phyloP scores from a whole-genome alignment of 192 early-diverging fungal genomes.

The Pilobolus umbonatus region DNA sequence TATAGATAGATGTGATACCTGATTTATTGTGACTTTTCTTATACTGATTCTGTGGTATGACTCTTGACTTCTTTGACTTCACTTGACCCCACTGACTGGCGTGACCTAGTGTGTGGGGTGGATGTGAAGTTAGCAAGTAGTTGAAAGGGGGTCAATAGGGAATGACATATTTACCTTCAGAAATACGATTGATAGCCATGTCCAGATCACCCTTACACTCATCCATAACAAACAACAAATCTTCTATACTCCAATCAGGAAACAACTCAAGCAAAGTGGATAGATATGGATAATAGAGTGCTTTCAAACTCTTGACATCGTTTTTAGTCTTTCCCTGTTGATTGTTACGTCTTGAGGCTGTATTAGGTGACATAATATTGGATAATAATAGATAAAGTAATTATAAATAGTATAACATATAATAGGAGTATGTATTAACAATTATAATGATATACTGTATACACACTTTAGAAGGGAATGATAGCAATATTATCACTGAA shows the following conservation, averaged over 20 bases:
- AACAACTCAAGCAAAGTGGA: constrained; percentile 65
- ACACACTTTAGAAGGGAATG: no score
- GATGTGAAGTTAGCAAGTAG: neutral
- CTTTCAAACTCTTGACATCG: constrained; percentile 58
- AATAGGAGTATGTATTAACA: no score
- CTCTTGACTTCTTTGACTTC: constrained; percentile 28
- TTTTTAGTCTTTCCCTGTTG: constrained; percentile 33
- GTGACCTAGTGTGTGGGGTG: constrained; percentile 14
- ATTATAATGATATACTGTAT: no score
- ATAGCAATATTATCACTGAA: no score
- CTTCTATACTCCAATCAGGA: constrained; percentile 82
- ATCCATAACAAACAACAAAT: constrained; percentile 78
- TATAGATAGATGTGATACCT: no score
- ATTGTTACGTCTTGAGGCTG: constrained; percentile 13
- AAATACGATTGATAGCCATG: constrained; percentile 71
- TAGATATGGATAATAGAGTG: constrained; percentile 56
- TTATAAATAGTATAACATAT: no score
- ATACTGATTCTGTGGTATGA: constrained; percentile 9
- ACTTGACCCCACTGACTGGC: constrained; percentile 35
- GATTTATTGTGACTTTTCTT: no score
- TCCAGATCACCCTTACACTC: constrained; percentile 87
- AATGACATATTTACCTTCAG: constrained; percentile 54
- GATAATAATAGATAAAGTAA: neutral
- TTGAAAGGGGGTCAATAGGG: neutral
- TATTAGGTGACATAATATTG: constrained; percentile 17